A percentile compares a stretch with the other conserved stretches of the same genome.
phyloP scores from a whole-genome alignment of 1,139 yeast genomes.

The Magnusiomyces sp. region DNA sequence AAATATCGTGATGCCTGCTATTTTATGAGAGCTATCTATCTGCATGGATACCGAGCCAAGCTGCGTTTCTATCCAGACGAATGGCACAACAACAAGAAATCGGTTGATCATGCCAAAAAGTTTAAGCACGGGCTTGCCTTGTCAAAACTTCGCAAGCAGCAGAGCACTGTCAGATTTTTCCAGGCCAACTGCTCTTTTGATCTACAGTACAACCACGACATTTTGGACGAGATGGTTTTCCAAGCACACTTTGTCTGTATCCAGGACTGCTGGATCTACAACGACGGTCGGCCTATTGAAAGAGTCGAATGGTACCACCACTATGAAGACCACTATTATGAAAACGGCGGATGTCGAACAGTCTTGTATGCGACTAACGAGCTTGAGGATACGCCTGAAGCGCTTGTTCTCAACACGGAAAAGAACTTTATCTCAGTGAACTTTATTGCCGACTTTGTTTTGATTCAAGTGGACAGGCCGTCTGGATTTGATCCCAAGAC shows the following conservation, averaged over 20 bases:
- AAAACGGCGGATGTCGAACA: conserved; percentile 1
- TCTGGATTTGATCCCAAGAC: background rate
- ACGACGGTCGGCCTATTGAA: background rate
- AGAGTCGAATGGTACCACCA: background rate
- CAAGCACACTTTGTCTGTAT: background rate
- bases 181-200: conserved; percentile 1
- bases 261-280: background rate
- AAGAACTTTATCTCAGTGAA: background rate
- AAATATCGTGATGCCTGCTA: conserved; percentile 1
- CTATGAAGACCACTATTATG: background rate
- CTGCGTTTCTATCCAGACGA: conserved; percentile 1
- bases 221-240: background rate
- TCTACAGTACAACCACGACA: background rate
- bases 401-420: background rate
- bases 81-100: background rate
- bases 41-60: background rate
- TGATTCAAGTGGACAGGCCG: conserved; percentile 3
- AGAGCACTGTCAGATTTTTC: background rate
- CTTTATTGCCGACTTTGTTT: background rate
- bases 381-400: background rate
- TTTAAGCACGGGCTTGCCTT: background rate
- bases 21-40: conserved; percentile 1
- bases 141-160: background rate
- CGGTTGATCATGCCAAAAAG: background rate
- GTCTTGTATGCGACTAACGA: background rate